Percentiles rank a stretch among this genome's conserved stretches.
phyloP scores from a whole-genome alignment of 106 monocot species.

The Dendrobium officinale region DNA sequence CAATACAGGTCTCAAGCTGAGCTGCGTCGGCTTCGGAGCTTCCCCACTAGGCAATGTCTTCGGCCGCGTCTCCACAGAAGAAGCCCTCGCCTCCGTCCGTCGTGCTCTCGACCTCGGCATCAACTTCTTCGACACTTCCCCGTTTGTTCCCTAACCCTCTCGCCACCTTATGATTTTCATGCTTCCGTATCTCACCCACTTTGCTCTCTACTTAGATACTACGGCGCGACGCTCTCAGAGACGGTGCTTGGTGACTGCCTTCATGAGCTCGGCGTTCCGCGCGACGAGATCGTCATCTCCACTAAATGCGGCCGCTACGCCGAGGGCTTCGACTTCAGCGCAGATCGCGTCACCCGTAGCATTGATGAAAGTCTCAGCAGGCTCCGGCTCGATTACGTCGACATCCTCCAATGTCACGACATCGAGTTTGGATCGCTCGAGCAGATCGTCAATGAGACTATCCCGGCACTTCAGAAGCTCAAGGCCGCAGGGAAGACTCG shows the following conservation, averaged over 20 bases:
- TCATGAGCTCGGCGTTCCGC: conserved; percentile 33
- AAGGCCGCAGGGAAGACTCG: conserved; percentile 63
- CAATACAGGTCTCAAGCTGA: conserved; percentile 54
- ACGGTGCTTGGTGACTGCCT: conserved; percentile 75
- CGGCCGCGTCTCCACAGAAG: conserved; percentile 57
- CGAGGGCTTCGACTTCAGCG: conserved; percentile 89
- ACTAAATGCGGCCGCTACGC: conserved; percentile 82
- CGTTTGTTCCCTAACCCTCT: conserved; percentile 24
- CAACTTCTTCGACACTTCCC: conserved; percentile 99
- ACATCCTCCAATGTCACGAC: conserved; percentile 91
- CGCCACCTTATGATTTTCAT: too few relatives aligned
- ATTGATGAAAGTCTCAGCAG: conserved; percentile 78
- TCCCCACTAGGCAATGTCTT: conserved; percentile 92
- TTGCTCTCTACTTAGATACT: conserved; percentile 43
- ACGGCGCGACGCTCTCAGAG: conserved; percentile 88
- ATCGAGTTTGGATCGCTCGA: conserved; percentile 90
- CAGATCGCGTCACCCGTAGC: conserved; percentile 67
- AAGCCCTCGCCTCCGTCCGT: conserved; percentile 72
- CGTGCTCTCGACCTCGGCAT: conserved; percentile 71
- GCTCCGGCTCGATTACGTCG: conserved; percentile 78
- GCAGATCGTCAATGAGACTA: conserved; percentile 93
- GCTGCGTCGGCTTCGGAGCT: conserved; percentile 83
- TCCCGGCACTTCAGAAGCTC: conserved; percentile 70
- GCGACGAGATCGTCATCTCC: conserved; percentile 54
- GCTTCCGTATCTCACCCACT: background rate